phyloP scores from a whole-genome alignment of 2,329 filamentous ascomycete genomes.

The Paramyrothecium sp. region DNA sequence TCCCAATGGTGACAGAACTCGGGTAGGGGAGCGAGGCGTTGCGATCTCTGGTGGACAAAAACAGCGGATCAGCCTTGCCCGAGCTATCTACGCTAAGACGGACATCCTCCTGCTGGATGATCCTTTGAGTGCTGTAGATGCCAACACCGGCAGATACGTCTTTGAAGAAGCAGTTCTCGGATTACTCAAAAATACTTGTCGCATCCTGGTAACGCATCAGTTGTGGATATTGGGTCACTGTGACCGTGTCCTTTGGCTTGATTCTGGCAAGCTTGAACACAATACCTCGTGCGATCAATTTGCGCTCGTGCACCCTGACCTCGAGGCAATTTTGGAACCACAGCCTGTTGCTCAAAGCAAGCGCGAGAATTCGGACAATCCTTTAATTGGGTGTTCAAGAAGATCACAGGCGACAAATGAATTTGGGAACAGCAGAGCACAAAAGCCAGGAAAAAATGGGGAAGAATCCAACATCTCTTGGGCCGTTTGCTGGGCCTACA shows the following conservation, averaged over 20 bases:
- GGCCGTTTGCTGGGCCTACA: conserved; percentile 76
- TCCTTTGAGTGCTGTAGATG: conserved; percentile 66
- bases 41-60: conserved; percentile 96
- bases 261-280: conserved; percentile 78
- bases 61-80: conserved; percentile 89
- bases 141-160: conserved; percentile 70
- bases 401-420: conserved; percentile 65
- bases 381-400: no score
- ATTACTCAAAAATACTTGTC: conserved; percentile 82
- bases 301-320: conserved; percentile 73
- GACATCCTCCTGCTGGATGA: conserved; percentile 70
- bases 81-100: conserved; percentile 70
- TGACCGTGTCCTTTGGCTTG: conserved; percentile 91
- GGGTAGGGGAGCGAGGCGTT: conserved; percentile 94
- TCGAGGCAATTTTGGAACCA: conserved; percentile 82
- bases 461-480: conserved; percentile 76
- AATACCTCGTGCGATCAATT: conserved; percentile 88
- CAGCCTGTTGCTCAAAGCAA: no score
- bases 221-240: conserved; percentile 89
- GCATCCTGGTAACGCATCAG: conserved; percentile 91
- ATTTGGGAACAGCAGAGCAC: conserved; percentile 47
- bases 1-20: conserved; percentile 83
- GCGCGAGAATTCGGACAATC: no score
- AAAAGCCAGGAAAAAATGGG: conserved; percentile 73
- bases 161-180: conserved; percentile 95